These are phyloP conservation scores for Buddleja alternifolia DNA, from an alignment of 257 asterid genomes.

Conservation along the genomic window DNA sequence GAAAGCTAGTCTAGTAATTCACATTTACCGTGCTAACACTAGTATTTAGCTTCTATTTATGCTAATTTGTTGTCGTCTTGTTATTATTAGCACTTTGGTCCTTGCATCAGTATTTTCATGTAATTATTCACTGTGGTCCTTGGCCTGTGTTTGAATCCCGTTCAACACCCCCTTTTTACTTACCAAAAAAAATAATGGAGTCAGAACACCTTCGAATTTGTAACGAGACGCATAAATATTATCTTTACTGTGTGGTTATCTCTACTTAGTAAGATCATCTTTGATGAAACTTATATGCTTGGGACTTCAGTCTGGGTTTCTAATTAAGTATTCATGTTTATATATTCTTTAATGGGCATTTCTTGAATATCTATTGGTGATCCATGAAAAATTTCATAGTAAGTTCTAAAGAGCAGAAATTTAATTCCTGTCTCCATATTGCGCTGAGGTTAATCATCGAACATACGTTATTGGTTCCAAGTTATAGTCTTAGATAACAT, in stretches of 20 bases:
- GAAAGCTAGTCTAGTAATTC: too few species aligned
- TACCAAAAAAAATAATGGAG: too few species aligned
- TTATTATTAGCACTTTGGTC: constrained; percentile 16
- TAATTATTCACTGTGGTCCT: too few species aligned
- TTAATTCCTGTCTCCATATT: background rate
- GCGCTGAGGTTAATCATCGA: background rate
- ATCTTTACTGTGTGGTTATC: background rate
- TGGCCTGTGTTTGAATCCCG: too few species aligned
- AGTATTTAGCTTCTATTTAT: constrained; percentile 5
- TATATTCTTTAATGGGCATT: background rate
- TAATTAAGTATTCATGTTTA: constrained; percentile 13
- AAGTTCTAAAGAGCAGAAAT: background rate
- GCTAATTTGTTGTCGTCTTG: background rate
- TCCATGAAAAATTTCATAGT: constrained; percentile 1
- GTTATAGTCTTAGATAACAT: background rate
- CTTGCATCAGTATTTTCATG: background rate
- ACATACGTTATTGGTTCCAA: background rate
- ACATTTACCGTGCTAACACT: background rate
- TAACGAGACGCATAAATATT: background rate
- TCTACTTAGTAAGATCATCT: background rate
- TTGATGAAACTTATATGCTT: background rate
- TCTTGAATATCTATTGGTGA: background rate
- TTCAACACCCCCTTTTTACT: too few species aligned
- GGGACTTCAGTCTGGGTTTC: background rate
- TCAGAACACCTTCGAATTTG: constrained; percentile 6